Evolutionary conservation across 768 basidiomycete genomes (phyloP), one percentile per base, ranked within the genome.

Genomic region (Boletus pseudopeckii): DNA sequence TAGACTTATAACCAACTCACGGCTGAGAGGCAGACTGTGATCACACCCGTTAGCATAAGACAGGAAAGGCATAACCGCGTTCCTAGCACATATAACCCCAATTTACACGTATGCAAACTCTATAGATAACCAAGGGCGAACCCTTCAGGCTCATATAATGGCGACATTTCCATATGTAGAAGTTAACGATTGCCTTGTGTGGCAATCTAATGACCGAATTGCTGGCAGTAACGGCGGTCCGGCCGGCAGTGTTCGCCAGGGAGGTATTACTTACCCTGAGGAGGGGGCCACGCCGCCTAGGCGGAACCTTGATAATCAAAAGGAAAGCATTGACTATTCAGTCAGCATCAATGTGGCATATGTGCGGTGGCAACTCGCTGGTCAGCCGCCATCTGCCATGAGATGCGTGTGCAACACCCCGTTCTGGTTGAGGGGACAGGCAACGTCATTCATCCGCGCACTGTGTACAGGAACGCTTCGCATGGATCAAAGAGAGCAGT

Each of bases 401-500:
- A 57, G 58, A 60, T 51, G 52, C 51, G 22, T 51, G 54, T 45
- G 45, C 45, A 55, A 41, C 45, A 10, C 46, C 55, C 58, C 45
- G 10, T 61, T 58, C 53, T 40, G 45, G 55, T 54, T 44, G 46
- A 43, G 62, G 65, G 64, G 20, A 38, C 56, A 46, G 42, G 36
- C 56, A 62, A 67, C 63, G 65, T 64, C 55, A 67, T 34, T 28
- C 42, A 38, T 41, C 48, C 13, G 45, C 45, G 55, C 52, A 52
- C 55, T 56, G 50, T 51, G 40, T 53, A 55, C 53, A 62, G 60
- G 55, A 65, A 67, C 60, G 49, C 52, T 62, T 65, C 63, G 57
- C 55, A 67, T 64, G 53, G 51, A 67, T 56, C 53, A 63, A 65
- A 48, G 41, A 45, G 44, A 56, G 63, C 56, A 49, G 26, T 45